Conservation (phyloP, 2,329 filamentous ascomycete genomes). For the Penicillium sp. region DNA sequence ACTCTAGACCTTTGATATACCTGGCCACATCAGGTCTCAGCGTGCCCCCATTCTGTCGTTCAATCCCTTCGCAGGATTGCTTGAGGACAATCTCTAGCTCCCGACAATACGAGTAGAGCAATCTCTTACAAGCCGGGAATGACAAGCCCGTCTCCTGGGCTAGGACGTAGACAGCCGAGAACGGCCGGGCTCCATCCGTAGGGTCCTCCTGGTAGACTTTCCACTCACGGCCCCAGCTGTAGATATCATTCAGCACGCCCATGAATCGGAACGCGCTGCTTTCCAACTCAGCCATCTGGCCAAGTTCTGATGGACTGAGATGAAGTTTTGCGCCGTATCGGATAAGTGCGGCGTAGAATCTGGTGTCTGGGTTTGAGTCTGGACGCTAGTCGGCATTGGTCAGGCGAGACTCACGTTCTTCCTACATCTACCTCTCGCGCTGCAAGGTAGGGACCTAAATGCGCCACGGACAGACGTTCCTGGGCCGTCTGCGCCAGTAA, state of each 20-base stretch:
- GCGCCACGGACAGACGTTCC: slow-evolving; percentile 11
- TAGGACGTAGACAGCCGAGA: slow-evolving; percentile 20
- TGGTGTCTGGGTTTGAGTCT: not conserved
- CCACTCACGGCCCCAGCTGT: slow-evolving; percentile 25
- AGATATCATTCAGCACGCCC: slow-evolving; percentile 22
- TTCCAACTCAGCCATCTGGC: slow-evolving; percentile 10
- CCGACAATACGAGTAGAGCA: slow-evolving; percentile 22
- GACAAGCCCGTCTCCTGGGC: slow-evolving; percentile 18
- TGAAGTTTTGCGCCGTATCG: slow-evolving; percentile 19
- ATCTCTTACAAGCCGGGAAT: slow-evolving; percentile 17
- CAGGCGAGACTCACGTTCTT: slow-evolving; percentile 12
- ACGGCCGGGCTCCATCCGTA: slow-evolving; percentile 17
- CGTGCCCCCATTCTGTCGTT: not conserved
- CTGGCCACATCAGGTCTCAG: slow-evolving; percentile 11
- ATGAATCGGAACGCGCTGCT: slow-evolving; percentile 19
- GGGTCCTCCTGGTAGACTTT: slow-evolving; percentile 11
- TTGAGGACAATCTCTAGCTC: slow-evolving; percentile 19
- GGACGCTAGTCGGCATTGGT: not conserved
- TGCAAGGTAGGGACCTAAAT: slow-evolving; percentile 19
- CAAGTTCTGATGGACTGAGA: slow-evolving; percentile 8
- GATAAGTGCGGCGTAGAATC: slow-evolving; percentile 21
- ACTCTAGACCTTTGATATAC: slow-evolving; percentile 20
- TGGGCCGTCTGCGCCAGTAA: slow-evolving; percentile 17
- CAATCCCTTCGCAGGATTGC: slow-evolving; percentile 5
- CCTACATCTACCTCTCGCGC: slow-evolving; percentile 19